Evolutionary conservation across 768 basidiomycete species (phyloP), one percentile per base, ranked within the genome.

Genomic region (Lactarius pseudohatsudake): DNA sequence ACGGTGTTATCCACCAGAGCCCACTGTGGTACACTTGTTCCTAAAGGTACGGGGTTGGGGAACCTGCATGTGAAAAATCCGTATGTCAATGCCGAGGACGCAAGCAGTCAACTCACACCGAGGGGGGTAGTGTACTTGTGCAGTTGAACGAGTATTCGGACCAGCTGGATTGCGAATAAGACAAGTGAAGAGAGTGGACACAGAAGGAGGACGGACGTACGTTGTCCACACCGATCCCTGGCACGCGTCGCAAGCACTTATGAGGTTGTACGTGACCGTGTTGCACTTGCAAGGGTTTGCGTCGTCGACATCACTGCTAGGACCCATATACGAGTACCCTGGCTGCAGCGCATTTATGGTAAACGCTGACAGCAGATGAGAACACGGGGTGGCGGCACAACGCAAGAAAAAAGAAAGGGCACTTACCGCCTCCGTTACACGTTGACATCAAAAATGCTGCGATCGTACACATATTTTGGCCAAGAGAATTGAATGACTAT

Each of bases 211-310:
- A 16, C n/a, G 11, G 57, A 22, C 66, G 7, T 8, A 67, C 66
- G 34, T 10, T 11, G n/a, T 56, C 66, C 62, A 67, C 0, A 2
- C 0, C 20, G 1, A 3, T 18, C 32, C 16, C 28, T 67, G 66
- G 28, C 66, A 67, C 6, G 41, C 66, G 7, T 60, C 66, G 26
- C 66, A 67, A n/a, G 66, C 66, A 26, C 66, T 67, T n/a, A 67
- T 15, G 34, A 67, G 66, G 3, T 45, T 58, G 41, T 67, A 67
- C 10, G 34, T 9, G 18, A 67, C 16, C 0, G 62, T 64, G 58
- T 40, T 67, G 28, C 66, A 67, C 57, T 64, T 64, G 66, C 66
- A 67, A 58, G 59, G 2, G 36, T 67, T 47, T 22, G 11, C 1
- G n/a, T 30, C n/a, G 10, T 64, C 62, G 34, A 7, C 1, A 41